Evolutionary conservation across 164 flowering plant genomes (phyloP), one percentile per base, ranked within the genome.

Genomic region (Nelumbo lutea): DNA sequence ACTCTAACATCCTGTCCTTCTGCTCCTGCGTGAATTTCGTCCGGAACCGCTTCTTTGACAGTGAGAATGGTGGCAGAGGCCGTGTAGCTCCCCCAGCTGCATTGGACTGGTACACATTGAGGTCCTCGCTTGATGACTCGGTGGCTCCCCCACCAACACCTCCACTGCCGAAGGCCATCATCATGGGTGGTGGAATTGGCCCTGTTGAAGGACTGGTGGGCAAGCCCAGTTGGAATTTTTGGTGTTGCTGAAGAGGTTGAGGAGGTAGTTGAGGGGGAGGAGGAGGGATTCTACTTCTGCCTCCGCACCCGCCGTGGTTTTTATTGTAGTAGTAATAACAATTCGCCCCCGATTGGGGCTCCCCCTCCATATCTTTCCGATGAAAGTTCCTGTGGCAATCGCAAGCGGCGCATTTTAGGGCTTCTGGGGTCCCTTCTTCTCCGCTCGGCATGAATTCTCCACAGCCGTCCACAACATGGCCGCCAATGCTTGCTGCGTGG

Each of bases 51-150:
- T 87, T 87, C 77, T 79, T 85, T 9, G 79, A 71, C 5, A 9
- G 3, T 5, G 61, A 15, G 11, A 48, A 45, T 11, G 57, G 15
- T 53, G n/a, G 57, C 3, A 47, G 55, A 6, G 65, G 65, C 46
- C 6, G 65, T 3, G 41, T 3, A 42, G 51, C 4, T 10, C 45
- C 1, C 15, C 41, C 63, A 0, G 67, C 73, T 1, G 61, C 75
- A 70, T 76, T 76, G 43, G 80, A 65, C 4, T 66, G 80, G 42
- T 47, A 79, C 74, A 75, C 62, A 57, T 79, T 66, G n/a, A 74
- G 79, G 61, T 86, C 88, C 42, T 88, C 88, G 51, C 89, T 85
- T 3, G 93, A 88, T 0, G 93, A 84, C 66, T 85, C 90, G 1
- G 83, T 79, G 41, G 79, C 65, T 1, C 48, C 80, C 13, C 81